phyloP scores from a whole-genome alignment of 495 filamentous ascomycete species.

The Daldinia vernicosa region DNA sequence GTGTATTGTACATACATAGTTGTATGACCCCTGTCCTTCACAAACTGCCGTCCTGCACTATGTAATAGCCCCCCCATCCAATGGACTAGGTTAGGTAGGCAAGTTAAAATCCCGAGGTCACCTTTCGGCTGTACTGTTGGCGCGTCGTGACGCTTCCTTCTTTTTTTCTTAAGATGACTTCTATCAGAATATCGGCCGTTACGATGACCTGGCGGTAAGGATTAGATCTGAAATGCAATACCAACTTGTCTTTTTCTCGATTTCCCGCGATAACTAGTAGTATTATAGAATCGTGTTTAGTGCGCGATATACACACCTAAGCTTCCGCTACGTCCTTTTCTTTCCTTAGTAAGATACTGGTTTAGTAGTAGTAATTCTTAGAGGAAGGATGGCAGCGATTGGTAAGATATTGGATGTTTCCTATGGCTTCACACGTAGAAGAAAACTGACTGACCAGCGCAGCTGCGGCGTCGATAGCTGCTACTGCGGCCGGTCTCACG shows the following conservation, averaged over 20 bases:
- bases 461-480: slow-evolving; percentile 64
- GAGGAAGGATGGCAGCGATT: slow-evolving; percentile 41
- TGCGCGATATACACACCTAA: not conserved
- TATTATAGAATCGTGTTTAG: not conserved
- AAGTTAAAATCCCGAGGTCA: slow-evolving; percentile 39
- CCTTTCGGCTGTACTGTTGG: slow-evolving; percentile 36
- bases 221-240: slow-evolving; percentile 28
- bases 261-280: slow-evolving; percentile 6
- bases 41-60: slow-evolving; percentile 47
- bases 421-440: not conserved
- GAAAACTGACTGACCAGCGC: slow-evolving; percentile 32
- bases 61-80: slow-evolving; percentile 18
- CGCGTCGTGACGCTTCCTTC: slow-evolving; percentile 10
- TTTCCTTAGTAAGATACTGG: not conserved
- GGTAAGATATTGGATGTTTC: slow-evolving; percentile 30
- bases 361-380: not conserved
- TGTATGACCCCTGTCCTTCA: slow-evolving; percentile 24
- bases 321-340: not conserved
- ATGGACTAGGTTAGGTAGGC: slow-evolving; percentile 18
- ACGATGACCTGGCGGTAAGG: slow-evolving; percentile 8
- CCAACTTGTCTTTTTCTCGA: slow-evolving; percentile 5
- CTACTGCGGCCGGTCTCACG: slow-evolving; percentile 59
- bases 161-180: slow-evolving; percentile 13
- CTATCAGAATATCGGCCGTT: slow-evolving; percentile 5
- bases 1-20: not conserved